Base-by-base conservation (phyloP, 1,284 basidiomycete genomes). In the Tremellales sp. region DNA sequence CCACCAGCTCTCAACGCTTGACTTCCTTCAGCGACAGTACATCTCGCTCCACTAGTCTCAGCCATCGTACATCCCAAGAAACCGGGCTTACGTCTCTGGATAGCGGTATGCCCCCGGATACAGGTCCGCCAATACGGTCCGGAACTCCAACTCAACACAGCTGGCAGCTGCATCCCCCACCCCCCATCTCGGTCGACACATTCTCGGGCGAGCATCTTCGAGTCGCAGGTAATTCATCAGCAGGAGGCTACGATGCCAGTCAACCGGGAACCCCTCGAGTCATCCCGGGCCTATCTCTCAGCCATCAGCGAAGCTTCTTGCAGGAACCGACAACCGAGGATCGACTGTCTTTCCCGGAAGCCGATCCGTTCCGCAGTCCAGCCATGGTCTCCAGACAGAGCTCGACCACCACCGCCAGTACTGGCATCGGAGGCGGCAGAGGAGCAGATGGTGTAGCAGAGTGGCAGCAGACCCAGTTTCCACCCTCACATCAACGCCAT, bases 401-500 rank as follows among this genome's bases (percentile, higher is more conserved):
- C 21, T 35, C 38, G 18, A 34, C 14, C 14, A 24, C 31, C 3
- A 36, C 26, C 21, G 33, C 16, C 29, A 39, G 28, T 19, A 27
- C 25, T 10, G 40, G 14, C 12, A 29, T 33, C 40, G 34, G 34
- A 36, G 8, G 16, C 5, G 19, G 24, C 19, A 22, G 37, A 39
- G 37, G 10, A 10, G n/a, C 34, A 18, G 37, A 39, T 8, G 37
- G 37, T 6, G 27, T 39, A 24, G 37, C 9, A 12, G 37, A 21
- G 24, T 39, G 37, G 37, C 9, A 32, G 24, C n/a, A 43, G 33
- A 24, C 16, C 16, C 29, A 36, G 29, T 19, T 35, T 13, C 10
- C 37, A 34, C 13, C 43, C 27, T 16, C 45, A 13, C 52, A 45
- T 5, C 51, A 53, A 34, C 55, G 59, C 9, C 58, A 57, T 36